Evolutionary conservation across 2,329 filamentous ascomycete genomes (phyloP).

Genomic region (Colletotrichum costaricense): DNA sequence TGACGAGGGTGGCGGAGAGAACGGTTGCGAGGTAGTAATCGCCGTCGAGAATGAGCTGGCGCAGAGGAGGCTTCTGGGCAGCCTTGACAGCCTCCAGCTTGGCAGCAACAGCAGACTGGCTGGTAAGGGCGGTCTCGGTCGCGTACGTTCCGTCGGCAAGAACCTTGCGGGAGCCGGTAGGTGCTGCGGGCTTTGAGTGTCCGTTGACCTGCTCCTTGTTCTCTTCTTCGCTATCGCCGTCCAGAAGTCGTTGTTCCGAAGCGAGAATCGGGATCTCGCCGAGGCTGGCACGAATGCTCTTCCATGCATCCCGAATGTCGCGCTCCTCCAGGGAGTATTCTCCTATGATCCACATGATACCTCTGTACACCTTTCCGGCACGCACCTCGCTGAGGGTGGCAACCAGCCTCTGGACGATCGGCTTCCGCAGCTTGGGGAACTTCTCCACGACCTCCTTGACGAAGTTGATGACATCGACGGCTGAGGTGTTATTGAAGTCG

Average conservation of each 20-base stretch:
- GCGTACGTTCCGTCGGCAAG: slow-evolving; percentile 97
- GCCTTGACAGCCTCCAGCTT: slow-evolving; percentile 97
- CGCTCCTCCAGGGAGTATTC: slow-evolving; percentile 95
- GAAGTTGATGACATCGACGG: slow-evolving; percentile 97
- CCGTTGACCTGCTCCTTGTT: slow-evolving; percentile 79
- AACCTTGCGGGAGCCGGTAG: slow-evolving; percentile 89
- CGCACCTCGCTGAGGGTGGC: slow-evolving; percentile 92
- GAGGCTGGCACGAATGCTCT: slow-evolving; percentile 90
- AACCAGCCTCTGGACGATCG: slow-evolving; percentile 89
- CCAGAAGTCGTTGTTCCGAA: slow-evolving; percentile 90
- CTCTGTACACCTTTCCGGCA: slow-evolving; percentile 96
- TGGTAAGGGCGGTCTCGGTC: slow-evolving; percentile 95
- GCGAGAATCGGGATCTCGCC: slow-evolving; percentile 97
- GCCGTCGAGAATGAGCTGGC: slow-evolving; percentile 94
- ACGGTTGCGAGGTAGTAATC: slow-evolving; percentile 97
- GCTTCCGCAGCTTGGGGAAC: slow-evolving; percentile 88
- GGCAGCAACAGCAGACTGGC: slow-evolving; percentile 88
- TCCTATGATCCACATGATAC: slow-evolving; percentile 96
- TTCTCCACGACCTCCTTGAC: slow-evolving; percentile 99
- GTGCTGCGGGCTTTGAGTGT: slow-evolving; percentile 78
- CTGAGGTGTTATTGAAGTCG: slow-evolving; percentile 96
- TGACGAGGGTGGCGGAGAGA: slow-evolving; percentile 94
- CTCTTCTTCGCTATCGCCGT: slow-evolving; percentile 80
- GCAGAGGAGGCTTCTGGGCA: slow-evolving; percentile 93
- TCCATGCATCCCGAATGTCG: slow-evolving; percentile 97